Conservation (phyloP, 139 green algal genomes). For the Picochlorum sp. region DNA sequence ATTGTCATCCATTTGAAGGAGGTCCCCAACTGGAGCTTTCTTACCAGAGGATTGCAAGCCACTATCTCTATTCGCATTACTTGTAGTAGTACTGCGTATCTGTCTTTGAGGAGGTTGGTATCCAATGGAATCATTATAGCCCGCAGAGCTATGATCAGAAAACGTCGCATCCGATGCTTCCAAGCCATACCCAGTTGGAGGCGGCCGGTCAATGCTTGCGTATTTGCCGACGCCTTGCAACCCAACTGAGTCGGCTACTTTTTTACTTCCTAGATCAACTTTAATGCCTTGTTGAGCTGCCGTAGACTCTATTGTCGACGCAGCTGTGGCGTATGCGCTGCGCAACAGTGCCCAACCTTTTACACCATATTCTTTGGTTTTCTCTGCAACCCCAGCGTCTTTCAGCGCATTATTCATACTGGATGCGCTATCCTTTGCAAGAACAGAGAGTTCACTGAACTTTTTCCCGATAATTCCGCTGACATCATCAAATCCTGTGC, state of each 20-base stretch:
- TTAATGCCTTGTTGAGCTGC: conserved; percentile 33
- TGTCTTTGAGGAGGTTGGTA: too few species aligned
- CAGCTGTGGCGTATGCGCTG: conserved; percentile 26
- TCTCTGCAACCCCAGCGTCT: conserved; percentile 22
- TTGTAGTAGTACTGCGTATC: too few species aligned
- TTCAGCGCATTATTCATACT: neutral
- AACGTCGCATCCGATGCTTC: too few species aligned
- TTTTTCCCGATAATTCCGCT: conserved; percentile 48
- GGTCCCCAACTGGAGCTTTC: neutral
- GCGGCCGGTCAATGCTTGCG: neutral
- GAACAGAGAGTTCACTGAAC: conserved; percentile 24
- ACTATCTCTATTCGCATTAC: too few species aligned
- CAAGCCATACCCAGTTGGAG: neutral
- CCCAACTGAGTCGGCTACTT: neutral
- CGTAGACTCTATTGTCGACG: conserved; percentile 23
- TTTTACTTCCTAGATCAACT: conserved; percentile 32
- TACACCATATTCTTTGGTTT: conserved; percentile 27
- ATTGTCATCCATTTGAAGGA: neutral
- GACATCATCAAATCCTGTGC: conserved; percentile 9
- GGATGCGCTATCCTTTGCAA: conserved; percentile 6
- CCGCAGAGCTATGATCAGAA: too few species aligned
- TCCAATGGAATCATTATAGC: too few species aligned
- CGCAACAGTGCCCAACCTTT: conserved; percentile 38
- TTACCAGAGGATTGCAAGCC: too few species aligned
- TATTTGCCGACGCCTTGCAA: neutral